phyloP scores from a whole-genome alignment of 257 asterid species.

The Mentha longifolia region DNA sequence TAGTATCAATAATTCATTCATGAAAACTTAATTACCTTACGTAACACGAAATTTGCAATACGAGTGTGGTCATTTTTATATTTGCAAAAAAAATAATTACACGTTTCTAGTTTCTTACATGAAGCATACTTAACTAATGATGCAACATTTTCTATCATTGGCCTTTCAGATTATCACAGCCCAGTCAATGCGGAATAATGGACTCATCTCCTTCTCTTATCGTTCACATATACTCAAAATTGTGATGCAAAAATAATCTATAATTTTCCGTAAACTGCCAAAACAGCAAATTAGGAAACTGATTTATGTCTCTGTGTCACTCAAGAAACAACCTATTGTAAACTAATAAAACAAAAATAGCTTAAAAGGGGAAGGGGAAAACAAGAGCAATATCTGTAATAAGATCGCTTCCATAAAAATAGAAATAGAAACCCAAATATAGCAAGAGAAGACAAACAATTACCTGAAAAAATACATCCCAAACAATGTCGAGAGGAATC shows the following conservation, averaged over 20 bases:
- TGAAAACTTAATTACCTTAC: too few species aligned
- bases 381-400: conserved; percentile 13
- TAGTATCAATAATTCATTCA: too few species aligned
- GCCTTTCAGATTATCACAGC: conserved; percentile 8
- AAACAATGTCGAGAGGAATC: conserved; percentile 74
- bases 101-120: neutral
- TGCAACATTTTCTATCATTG: conserved; percentile 5
- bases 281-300: conserved; percentile 29
- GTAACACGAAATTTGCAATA: too few species aligned
- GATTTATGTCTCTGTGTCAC: neutral
- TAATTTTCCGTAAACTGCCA: conserved; percentile 1
- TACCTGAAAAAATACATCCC: conserved; percentile 93
- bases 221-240: neutral
- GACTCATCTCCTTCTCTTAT: neutral
- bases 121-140: neutral
- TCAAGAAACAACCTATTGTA: neutral
- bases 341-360: conserved; percentile 20
- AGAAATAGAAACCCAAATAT: conserved; percentile 14
- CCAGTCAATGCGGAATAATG: conserved; percentile 1
- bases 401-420: conserved; percentile 8
- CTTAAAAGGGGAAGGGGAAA: neutral
- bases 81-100: neutral
- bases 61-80: too few species aligned
- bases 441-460: conserved; percentile 9
- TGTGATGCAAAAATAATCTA: conserved; percentile 6